Percentiles rank a stretch among this genome's conserved stretches.
Evolutionary conservation across 2,329 filamentous ascomycete species (phyloP).

Genomic region (Sphaceloma murrayae): DNA sequence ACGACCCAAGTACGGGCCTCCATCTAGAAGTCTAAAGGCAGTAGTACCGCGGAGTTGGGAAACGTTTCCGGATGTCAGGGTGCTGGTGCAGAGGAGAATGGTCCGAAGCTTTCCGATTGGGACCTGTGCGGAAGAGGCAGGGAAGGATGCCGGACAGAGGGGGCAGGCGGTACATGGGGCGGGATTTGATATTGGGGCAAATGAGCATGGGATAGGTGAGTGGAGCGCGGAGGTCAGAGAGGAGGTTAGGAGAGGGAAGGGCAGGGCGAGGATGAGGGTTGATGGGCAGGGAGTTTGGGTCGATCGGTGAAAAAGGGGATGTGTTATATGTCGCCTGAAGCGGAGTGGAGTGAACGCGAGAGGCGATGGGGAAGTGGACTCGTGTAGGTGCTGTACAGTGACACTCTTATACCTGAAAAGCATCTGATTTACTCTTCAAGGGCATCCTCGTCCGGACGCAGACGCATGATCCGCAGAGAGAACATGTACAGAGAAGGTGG

Average conservation of each 20-base stretch:
- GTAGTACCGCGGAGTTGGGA: conserved; percentile 5
- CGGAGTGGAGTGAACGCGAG: too few species aligned
- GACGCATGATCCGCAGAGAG: too few species aligned
- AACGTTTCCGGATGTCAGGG: conserved; percentile 9
- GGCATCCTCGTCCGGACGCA: too few species aligned
- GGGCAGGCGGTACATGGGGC: neutral
- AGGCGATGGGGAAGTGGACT: too few species aligned
- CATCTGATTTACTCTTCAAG: too few species aligned
- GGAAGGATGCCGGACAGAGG: conserved; percentile 7
- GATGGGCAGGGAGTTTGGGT: neutral
- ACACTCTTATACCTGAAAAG: too few species aligned
- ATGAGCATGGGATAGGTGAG: neutral
- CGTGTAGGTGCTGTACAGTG: too few species aligned
- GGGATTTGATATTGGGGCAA: neutral
- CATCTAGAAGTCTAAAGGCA: neutral
- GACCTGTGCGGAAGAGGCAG: conserved; percentile 4
- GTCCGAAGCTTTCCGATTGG: conserved; percentile 8
- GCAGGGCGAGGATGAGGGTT: conserved; percentile 5
- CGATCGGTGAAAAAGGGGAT: neutral
- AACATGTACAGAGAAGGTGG: too few species aligned
- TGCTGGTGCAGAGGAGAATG: neutral
- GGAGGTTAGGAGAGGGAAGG: conserved; percentile 3
- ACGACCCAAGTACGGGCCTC: neutral
- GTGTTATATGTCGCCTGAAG: too few species aligned
- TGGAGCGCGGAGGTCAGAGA: conserved; percentile 9